A percentile compares a stretch with the other conserved stretches of the same genome.
These are phyloP conservation scores for Aspergillus fijiensis DNA, from an alignment of 2,329 filamentous ascomycete species.

Conservation along the genomic window DNA sequence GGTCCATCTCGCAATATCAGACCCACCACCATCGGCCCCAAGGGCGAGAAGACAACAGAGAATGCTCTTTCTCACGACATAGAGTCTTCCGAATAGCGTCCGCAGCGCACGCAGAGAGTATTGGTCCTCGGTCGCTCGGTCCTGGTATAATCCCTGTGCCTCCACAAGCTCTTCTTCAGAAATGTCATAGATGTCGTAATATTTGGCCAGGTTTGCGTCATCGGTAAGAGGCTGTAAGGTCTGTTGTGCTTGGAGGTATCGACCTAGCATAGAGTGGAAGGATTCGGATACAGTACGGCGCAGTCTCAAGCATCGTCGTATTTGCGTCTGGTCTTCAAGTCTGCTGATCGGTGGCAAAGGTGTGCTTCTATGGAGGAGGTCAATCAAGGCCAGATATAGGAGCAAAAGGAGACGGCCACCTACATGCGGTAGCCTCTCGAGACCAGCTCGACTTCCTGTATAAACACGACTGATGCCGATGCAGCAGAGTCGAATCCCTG, in stretches of 20 bases:
- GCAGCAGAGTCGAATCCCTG: slow-evolving; percentile 79
- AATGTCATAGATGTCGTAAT: slow-evolving; percentile 86
- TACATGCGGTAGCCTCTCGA: slow-evolving; percentile 85
- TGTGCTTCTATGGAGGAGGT: slow-evolving; percentile 62
- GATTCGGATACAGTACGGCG: slow-evolving; percentile 72
- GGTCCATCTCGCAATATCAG: slow-evolving; percentile 76
- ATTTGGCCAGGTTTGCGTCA: slow-evolving; percentile 81
- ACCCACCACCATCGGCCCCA: slow-evolving; percentile 73
- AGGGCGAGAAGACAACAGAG: slow-evolving; percentile 86
- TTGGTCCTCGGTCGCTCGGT: slow-evolving; percentile 69
- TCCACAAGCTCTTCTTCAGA: slow-evolving; percentile 71
- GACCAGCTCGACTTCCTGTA: slow-evolving; percentile 94
- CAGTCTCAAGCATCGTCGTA: slow-evolving; percentile 74
- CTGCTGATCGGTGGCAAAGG: slow-evolving; percentile 90
- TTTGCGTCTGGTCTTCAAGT: slow-evolving; percentile 78
- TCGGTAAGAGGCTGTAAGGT: slow-evolving; percentile 72
- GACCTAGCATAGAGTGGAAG: slow-evolving; percentile 68
- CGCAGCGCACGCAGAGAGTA: slow-evolving; percentile 80
- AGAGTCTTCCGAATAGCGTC: slow-evolving; percentile 75
- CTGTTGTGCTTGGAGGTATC: slow-evolving; percentile 68
- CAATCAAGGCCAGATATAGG: slow-evolving; percentile 20
- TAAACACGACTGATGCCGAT: slow-evolving; percentile 72
- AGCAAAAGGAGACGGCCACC: slow-evolving; percentile 32
- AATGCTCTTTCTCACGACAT: slow-evolving; percentile 78
- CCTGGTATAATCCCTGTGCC: slow-evolving; percentile 63